A percentile compares a stretch with the other conserved stretches of the same genome.
phyloP scores from a whole-genome alignment of 768 basidiomycete genomes.

The Leucocoprinus sp. region DNA sequence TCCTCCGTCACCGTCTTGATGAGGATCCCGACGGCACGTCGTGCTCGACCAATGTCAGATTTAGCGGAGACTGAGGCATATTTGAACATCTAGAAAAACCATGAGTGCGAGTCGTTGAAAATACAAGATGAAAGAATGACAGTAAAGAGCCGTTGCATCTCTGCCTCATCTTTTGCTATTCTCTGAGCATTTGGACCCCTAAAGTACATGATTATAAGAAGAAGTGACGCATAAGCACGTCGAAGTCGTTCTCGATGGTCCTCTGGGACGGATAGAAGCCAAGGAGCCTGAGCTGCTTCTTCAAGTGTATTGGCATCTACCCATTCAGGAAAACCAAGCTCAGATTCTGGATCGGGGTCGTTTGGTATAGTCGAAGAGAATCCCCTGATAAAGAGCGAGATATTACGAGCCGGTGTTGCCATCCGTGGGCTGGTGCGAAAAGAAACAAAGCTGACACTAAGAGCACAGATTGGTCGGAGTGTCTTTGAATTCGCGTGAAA shows the following conservation, averaged over 20 bases:
- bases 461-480: neutral
- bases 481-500: too few relatives aligned
- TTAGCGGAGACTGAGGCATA: conserved; percentile 3
- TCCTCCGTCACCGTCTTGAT: conserved; percentile 1
- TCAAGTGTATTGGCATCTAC: conserved; percentile 9
- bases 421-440: neutral
- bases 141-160: neutral
- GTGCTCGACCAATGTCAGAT: conserved; percentile 11
- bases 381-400: too few relatives aligned
- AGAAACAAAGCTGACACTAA: neutral
- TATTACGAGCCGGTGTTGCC: too few relatives aligned
- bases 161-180: neutral
- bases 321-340: neutral
- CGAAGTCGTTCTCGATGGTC: conserved; percentile 4
- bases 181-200: neutral
- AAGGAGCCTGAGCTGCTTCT: conserved; percentile 2
- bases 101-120: neutral
- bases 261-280: conserved; percentile 6
- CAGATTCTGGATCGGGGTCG: neutral
- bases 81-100: conserved; percentile 2
- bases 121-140: neutral
- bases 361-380: too few relatives aligned
- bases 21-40: neutral
- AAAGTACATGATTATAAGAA: conserved; percentile 10
- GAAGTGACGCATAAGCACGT: conserved; percentile 5